Percentiles rank a stretch among this genome's conserved stretches.
Evolutionary conservation across 2,329 filamentous ascomycete genomes (phyloP).

Genomic region (Sarocladiaceae sp.): DNA sequence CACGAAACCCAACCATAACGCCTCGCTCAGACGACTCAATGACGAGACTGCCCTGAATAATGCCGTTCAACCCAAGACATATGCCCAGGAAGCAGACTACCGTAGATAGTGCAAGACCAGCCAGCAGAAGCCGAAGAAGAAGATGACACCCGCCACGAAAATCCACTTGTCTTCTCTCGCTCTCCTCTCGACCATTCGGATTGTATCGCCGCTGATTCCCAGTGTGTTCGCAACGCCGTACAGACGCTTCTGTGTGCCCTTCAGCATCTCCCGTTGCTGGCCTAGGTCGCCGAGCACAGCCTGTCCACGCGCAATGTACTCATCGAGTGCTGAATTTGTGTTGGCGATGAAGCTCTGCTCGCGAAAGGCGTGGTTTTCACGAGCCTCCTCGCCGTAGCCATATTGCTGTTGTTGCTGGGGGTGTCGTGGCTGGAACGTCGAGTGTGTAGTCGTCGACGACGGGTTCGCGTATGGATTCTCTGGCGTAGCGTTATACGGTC

Average conservation of each 20-base stretch:
- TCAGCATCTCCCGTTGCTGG: constrained; percentile 89
- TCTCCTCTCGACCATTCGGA: constrained; percentile 89
- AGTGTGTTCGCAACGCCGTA: constrained; percentile 94
- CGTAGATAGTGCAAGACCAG: constrained; percentile 80
- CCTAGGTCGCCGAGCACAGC: constrained; percentile 86
- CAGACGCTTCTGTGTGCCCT: constrained; percentile 84
- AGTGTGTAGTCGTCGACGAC: constrained; percentile 20
- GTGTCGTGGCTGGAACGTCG: constrained; percentile 37
- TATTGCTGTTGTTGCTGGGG: constrained; percentile 24
- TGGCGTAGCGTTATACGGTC: constrained; percentile 74
- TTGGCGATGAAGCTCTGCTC: constrained; percentile 84
- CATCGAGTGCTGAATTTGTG: constrained; percentile 83
- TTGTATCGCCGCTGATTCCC: constrained; percentile 91
- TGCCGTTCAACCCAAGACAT: background rate
- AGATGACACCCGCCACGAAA: constrained; percentile 78
- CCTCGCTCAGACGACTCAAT: constrained; percentile 2
- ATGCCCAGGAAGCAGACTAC: constrained; percentile 13
- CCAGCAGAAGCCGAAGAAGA: constrained; percentile 93
- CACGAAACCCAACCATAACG: constrained; percentile 1
- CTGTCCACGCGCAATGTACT: constrained; percentile 87
- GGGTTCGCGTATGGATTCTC: constrained; percentile 56
- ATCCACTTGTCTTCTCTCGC: constrained; percentile 98
- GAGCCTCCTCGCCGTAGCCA: constrained; percentile 55
- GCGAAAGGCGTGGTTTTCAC: constrained; percentile 79
- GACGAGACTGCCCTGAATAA: background rate